Conservation (phyloP, 805 yeast genomes). For the Yarrowia sp. region DNA sequence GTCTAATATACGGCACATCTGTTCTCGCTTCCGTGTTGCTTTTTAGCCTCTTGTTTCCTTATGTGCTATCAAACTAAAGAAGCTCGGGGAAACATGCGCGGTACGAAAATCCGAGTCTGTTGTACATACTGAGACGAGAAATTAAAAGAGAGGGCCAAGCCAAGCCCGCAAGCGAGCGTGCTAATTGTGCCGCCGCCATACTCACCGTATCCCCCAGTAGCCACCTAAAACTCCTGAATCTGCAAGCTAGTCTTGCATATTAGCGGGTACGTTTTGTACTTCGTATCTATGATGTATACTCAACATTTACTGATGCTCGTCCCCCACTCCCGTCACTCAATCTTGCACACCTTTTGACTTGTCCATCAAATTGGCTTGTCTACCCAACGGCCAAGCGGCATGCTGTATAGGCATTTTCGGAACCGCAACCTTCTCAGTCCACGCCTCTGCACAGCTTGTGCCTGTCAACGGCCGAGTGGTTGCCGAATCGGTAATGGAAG, state of each 20-base stretch:
- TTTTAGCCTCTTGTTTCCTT: background rate
- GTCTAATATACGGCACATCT: background rate
- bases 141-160: background rate
- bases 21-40: background rate
- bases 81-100: slow-evolving; percentile 10
- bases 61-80: slow-evolving; percentile 15
- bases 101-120: background rate
- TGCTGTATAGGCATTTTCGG: background rate
- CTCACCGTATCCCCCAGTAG: background rate
- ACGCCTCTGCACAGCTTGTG: background rate
- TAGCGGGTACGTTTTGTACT: too few species aligned
- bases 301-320: too few species aligned
- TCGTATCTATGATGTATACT: too few species aligned
- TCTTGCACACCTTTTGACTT: too few species aligned
- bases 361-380: too few species aligned
- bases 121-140: background rate
- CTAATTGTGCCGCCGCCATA: background rate
- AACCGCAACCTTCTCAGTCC: background rate
- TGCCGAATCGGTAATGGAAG: slow-evolving; percentile 16
- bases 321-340: too few species aligned
- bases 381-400: background rate
- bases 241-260: background rate
- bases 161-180: background rate
- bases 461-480: slow-evolving; percentile 14
- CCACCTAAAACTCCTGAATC: background rate